phyloP scores from a whole-genome alignment of 805 yeast species.

The Candida coleopterorum region DNA sequence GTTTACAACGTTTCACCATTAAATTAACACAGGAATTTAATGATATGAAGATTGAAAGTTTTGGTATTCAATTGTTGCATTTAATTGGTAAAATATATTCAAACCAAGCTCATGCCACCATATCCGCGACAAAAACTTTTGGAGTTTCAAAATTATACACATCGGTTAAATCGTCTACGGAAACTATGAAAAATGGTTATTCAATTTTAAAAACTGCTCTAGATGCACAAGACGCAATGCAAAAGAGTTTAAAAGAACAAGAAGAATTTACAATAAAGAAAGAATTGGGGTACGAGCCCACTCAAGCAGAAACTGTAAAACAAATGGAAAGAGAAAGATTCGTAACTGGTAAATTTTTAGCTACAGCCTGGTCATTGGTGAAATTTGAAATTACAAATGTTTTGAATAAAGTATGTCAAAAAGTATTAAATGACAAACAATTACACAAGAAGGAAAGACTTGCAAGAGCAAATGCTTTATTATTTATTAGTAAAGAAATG shows the following conservation, averaged over 20 bases:
- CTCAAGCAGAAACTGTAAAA: conserved; percentile 31
- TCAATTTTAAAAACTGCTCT: conserved; percentile 76
- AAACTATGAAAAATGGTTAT: conserved; percentile 77
- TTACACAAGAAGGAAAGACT: conserved; percentile 58
- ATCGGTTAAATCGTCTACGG: conserved; percentile 78
- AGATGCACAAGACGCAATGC: conserved; percentile 74
- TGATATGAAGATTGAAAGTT: conserved; percentile 87
- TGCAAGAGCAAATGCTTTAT: conserved; percentile 75
- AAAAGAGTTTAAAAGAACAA: conserved; percentile 69
- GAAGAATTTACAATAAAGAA: conserved; percentile 32
- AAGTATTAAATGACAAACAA: conserved; percentile 48
- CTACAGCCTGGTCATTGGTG: conserved; percentile 94
- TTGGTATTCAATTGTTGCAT: conserved; percentile 84
- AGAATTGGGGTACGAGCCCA: conserved; percentile 27
- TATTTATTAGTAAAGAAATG: conserved; percentile 68
- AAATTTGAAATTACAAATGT: conserved; percentile 84
- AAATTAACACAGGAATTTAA: conserved; percentile 63
- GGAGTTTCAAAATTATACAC: conserved; percentile 86
- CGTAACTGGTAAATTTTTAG: conserved; percentile 83
- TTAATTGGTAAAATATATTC: conserved; percentile 78
- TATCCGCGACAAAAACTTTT: conserved; percentile 72
- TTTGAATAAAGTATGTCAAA: conserved; percentile 66
- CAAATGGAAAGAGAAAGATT: conserved; percentile 73
- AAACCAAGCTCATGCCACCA: conserved; percentile 66
- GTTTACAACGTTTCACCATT: conserved; percentile 49